Percentiles rank a stretch among this genome's conserved stretches.
Evolutionary conservation across 257 asterid species (phyloP).

Genomic region (Jacaranda copaia): DNA sequence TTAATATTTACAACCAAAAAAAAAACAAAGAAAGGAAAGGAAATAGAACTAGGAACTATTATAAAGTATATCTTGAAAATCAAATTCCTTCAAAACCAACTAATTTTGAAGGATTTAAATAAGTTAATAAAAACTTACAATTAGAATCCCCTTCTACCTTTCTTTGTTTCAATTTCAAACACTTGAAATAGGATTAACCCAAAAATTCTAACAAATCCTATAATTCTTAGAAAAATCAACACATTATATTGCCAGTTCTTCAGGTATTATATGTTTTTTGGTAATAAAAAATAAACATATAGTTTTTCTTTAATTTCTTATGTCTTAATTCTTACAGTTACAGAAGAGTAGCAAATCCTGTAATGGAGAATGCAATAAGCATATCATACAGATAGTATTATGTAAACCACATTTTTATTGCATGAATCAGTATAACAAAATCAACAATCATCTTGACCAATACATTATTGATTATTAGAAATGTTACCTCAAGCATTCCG

Average conservation of each 20-base stretch:
- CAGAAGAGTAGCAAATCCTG: conserved; percentile 2
- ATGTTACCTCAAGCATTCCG: conserved; percentile 89
- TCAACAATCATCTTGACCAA: conserved; percentile 9
- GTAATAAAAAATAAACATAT: background rate
- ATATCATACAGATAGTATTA: background rate
- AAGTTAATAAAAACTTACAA: background rate
- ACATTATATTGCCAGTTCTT: background rate
- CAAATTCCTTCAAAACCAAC: background rate
- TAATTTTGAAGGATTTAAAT: conserved; percentile 3
- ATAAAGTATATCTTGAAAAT: background rate
- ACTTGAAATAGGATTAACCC: conserved; percentile 13
- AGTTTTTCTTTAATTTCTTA: background rate
- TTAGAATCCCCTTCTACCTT: conserved; percentile 16
- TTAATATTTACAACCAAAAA: background rate
- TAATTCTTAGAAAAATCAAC: background rate
- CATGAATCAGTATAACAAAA: conserved; percentile 24
- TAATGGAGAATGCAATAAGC: background rate
- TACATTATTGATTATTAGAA: conserved; percentile 11
- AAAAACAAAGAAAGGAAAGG: background rate
- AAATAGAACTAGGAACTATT: background rate
- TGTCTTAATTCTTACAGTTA: background rate
- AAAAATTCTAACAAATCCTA: background rate
- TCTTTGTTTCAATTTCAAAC: background rate
- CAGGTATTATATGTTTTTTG: background rate
- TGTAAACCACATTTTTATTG: conserved; percentile 12